Evolutionary conservation across 2,329 filamentous ascomycete genomes (phyloP).

Genomic region (Venturia carpophila): DNA sequence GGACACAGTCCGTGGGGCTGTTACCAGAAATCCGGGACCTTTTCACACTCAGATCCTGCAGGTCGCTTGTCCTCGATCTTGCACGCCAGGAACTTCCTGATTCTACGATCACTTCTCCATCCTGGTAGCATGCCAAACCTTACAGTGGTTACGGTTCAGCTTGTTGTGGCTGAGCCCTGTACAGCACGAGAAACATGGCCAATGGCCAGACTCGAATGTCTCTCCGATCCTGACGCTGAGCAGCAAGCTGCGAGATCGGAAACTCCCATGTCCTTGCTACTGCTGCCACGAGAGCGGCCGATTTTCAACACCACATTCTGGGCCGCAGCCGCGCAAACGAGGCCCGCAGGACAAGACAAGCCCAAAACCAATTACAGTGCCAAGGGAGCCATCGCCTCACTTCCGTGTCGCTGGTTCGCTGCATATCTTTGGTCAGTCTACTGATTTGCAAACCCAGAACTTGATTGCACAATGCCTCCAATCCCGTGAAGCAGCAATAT

Average conservation of each 20-base stretch:
- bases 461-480: background rate
- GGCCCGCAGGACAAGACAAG: background rate
- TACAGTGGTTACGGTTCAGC: background rate
- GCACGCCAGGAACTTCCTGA: background rate
- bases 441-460: background rate
- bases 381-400: background rate
- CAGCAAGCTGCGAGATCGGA: background rate
- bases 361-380: background rate
- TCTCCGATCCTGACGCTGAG: background rate
- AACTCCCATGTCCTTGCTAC: background rate
- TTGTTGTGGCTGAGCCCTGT: background rate
- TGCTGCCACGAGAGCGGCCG: background rate
- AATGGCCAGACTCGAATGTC: background rate
- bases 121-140: conserved; percentile 6
- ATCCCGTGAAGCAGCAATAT: background rate
- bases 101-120: background rate
- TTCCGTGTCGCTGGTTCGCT: background rate
- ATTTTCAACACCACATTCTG: background rate
- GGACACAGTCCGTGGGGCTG: background rate
- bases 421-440: background rate
- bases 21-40: background rate
- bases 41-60: conserved; percentile 4
- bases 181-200: conserved; percentile 3
- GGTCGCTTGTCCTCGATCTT: background rate
- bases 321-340: background rate